Base-by-base conservation (phyloP, 2,329 filamentous ascomycete genomes). In the Aplosporella prunicola region DNA sequence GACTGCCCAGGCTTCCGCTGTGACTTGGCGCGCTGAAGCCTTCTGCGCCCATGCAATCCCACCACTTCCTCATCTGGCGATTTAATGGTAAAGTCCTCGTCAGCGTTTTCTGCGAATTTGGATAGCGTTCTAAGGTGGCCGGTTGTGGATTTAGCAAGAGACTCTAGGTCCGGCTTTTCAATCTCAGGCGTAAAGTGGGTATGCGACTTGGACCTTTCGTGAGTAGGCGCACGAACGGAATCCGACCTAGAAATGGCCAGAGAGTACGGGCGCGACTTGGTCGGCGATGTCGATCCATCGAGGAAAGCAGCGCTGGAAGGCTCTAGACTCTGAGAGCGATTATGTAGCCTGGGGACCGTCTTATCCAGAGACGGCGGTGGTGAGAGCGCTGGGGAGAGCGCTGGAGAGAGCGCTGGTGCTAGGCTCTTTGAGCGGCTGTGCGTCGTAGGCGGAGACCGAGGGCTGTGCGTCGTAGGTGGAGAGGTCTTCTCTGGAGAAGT, bases 71-170 rank as follows among this genome's bases (percentile, higher is more conserved):
- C 82, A 11, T 80, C 78, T 1, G 82, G 73, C 0, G 78, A 78
- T 32, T 77, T 80, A 39, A 95, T 81, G 29, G 78, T 73, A 49
- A 96, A 88, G 27, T 93, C 86, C 22, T 89, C 83, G 1, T 77
- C 74, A 8, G 76, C 80, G 30, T 78, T 77, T 50, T 89, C 76
- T 1, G 86, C 84, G 46, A 41, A 41, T 50, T 79, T 82, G 5
- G 89, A 94, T 24, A 96, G 68, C 0, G 86, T 88, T 28, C 88
- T 80, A 15, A 98, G 72, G 58, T 98, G 85, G 41, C 82, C 80
- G 2, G 91, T 96, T 0, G 89, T 83, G 0, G 91, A 96, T 49
- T 84, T 84, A 41, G 89, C 82, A 13, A 98, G 69, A 22, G 76
- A 80, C 56, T 87, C 76, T 9, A 96, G 69, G 45, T 95, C 87